phyloP scores from a whole-genome alignment of 306 rosid genomes.

The Biancaea sappan region DNA sequence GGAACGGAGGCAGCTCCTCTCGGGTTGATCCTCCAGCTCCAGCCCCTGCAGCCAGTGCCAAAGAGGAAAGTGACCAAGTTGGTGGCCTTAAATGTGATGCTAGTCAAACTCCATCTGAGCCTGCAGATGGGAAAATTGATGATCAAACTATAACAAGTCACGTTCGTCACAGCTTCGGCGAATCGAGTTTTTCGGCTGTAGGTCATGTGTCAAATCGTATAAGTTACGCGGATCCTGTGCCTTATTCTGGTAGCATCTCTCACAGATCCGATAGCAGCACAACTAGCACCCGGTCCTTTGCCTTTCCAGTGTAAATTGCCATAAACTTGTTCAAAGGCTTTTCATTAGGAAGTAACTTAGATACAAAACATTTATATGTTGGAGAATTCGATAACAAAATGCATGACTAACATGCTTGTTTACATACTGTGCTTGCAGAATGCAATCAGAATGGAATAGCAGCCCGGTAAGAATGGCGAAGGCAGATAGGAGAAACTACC shows the following conservation, averaged over 20 bases:
- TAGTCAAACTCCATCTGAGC: conserved; percentile 24
- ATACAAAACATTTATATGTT: too few species aligned
- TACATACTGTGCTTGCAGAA: conserved; percentile 50
- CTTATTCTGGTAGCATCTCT: conserved; percentile 87
- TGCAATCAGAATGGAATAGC: conserved; percentile 80
- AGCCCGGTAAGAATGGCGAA: conserved; percentile 93
- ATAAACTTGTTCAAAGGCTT: neutral
- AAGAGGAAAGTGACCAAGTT: conserved; percentile 40
- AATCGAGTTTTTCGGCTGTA: conserved; percentile 60
- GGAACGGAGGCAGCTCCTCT: conserved; percentile 40
- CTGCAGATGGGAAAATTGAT: conserved; percentile 27
- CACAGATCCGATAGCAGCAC: conserved; percentile 96
- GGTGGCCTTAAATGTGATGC: conserved; percentile 29
- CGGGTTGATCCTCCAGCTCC: conserved; percentile 43
- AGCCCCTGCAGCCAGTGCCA: conserved; percentile 32
- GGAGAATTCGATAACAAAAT: too few species aligned
- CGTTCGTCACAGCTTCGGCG: conserved; percentile 42
- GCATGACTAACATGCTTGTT: conserved; percentile 6
- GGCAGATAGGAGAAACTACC: conserved; percentile 53
- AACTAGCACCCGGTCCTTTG: conserved; percentile 93
- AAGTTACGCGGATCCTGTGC: conserved; percentile 59
- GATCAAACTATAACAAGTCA: conserved; percentile 37
- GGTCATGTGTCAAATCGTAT: conserved; percentile 51
- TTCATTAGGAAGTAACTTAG: neutral
- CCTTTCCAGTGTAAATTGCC: conserved; percentile 76